These are phyloP conservation scores for Penicillium goetzii DNA, from an alignment of 495 filamentous ascomycete genomes.

Conservation along the genomic window DNA sequence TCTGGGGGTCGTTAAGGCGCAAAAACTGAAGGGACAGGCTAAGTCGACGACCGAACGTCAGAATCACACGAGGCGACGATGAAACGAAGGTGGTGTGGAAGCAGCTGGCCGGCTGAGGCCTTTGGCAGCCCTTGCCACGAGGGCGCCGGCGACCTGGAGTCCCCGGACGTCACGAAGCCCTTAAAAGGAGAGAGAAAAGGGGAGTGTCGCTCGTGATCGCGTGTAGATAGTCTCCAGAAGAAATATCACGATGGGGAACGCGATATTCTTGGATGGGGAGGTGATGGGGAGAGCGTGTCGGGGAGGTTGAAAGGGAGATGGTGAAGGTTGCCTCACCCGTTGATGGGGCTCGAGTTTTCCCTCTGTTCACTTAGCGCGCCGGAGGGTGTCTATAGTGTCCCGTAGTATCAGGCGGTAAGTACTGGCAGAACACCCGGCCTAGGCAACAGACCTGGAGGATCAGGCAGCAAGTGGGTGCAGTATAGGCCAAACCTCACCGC, in stretches of 20 bases:
- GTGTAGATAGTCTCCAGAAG: constrained; percentile 30
- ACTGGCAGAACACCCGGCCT: constrained; percentile 3
- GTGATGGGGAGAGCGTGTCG: constrained; percentile 41
- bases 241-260: constrained; percentile 50
- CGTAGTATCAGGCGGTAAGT: constrained; percentile 1
- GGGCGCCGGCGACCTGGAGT: constrained; percentile 53
- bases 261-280: constrained; percentile 44
- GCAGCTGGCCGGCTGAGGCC: constrained; percentile 53
- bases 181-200: constrained; percentile 36
- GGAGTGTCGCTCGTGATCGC: constrained; percentile 30
- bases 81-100: constrained; percentile 42
- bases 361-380: constrained; percentile 33
- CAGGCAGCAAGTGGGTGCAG: constrained; percentile 9
- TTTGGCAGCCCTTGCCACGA: constrained; percentile 60
- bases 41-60: constrained; percentile 22
- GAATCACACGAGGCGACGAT: constrained; percentile 36
- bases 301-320: constrained; percentile 49
- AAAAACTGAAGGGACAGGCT: constrained; percentile 28
- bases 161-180: constrained; percentile 47
- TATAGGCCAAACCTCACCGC: constrained; percentile 18
- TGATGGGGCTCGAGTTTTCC: constrained; percentile 55
- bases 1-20: constrained; percentile 24
- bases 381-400: constrained; percentile 29
- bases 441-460: neutral
- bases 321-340: constrained; percentile 46